Conservation (phyloP, 2,329 filamentous ascomycete species). For the Calonectria hawksworthii region DNA sequence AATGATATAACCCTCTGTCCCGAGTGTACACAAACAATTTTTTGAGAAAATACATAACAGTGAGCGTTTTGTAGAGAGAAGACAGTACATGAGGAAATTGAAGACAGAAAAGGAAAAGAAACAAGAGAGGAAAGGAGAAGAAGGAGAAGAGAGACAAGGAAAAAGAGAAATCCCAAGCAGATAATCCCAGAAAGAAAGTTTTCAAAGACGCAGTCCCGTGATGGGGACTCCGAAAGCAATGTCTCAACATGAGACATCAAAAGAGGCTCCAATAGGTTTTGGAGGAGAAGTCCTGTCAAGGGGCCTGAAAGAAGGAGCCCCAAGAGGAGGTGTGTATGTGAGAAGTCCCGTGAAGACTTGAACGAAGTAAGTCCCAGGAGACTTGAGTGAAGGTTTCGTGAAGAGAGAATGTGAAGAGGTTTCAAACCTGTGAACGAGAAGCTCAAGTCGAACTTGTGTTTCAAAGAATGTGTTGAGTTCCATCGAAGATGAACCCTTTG, state of each 20-base stretch:
- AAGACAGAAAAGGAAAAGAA: no score
- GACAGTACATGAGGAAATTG: not conserved
- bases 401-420: not conserved
- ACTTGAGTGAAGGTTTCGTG: not conserved
- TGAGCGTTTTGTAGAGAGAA: not conserved
- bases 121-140: not conserved
- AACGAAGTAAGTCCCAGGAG: not conserved
- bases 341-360: not conserved
- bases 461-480: not conserved
- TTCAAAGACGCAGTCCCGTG: not conserved
- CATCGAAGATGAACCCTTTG: not conserved
- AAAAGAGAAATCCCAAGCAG: not conserved
- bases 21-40: not conserved
- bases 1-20: not conserved
- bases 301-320: not conserved
- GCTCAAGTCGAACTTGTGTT: conserved; percentile 3
- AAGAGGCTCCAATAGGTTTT: not conserved
- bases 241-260: not conserved
- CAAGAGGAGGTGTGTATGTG: not conserved
- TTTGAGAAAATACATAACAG: not conserved
- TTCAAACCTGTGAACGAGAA: not conserved
- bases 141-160: not conserved
- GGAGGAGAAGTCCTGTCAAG: not conserved
- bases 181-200: no score
- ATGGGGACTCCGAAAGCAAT: not conserved